These are phyloP conservation scores for Vigna reflexopilosa DNA, from an alignment of 306 rosid species.

Conservation along the genomic window DNA sequence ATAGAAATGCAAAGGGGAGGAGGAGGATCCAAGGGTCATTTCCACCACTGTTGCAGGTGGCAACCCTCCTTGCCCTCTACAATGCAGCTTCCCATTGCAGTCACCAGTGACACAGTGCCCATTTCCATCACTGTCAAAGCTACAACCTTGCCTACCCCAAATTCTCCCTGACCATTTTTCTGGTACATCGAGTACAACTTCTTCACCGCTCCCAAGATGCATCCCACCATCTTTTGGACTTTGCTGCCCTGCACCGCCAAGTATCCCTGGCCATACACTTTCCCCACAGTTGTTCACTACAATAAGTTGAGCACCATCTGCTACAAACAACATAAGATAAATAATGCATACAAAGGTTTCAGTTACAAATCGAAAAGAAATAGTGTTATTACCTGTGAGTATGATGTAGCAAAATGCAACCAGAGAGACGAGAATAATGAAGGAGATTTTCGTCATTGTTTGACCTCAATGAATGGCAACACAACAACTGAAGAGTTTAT, in stretches of 20 bases:
- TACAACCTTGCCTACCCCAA: constrained; percentile 95
- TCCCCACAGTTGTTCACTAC: constrained; percentile 87
- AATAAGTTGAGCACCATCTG: constrained; percentile 90
- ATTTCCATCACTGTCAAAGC: constrained; percentile 64
- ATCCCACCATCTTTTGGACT: constrained; percentile 86
- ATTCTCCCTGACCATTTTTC: constrained; percentile 96
- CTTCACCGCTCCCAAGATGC: constrained; percentile 83
- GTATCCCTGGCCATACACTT: constrained; percentile 95
- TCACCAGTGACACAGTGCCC: constrained; percentile 85
- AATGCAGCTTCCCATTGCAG: constrained; percentile 67
- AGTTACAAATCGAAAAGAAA: constrained; percentile 19
- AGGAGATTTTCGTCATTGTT: constrained; percentile 57
- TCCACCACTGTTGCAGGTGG: constrained; percentile 97
- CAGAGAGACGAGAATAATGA: constrained; percentile 42
- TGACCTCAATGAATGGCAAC: constrained; percentile 29
- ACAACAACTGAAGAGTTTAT: constrained; percentile 8
- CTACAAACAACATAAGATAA: constrained; percentile 27
- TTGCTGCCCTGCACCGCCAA: constrained; percentile 74
- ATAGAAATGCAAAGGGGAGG: constrained; percentile 83
- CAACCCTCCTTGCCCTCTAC: constrained; percentile 67
- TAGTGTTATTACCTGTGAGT: constrained; percentile 52
- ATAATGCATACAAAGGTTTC: neutral
- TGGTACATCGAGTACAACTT: constrained; percentile 64
- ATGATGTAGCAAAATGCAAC: constrained; percentile 46
- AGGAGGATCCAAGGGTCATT: constrained; percentile 91